phyloP scores from a whole-genome alignment of 2,329 filamentous ascomycete genomes.

The Pseudogymnoascus sp. region DNA sequence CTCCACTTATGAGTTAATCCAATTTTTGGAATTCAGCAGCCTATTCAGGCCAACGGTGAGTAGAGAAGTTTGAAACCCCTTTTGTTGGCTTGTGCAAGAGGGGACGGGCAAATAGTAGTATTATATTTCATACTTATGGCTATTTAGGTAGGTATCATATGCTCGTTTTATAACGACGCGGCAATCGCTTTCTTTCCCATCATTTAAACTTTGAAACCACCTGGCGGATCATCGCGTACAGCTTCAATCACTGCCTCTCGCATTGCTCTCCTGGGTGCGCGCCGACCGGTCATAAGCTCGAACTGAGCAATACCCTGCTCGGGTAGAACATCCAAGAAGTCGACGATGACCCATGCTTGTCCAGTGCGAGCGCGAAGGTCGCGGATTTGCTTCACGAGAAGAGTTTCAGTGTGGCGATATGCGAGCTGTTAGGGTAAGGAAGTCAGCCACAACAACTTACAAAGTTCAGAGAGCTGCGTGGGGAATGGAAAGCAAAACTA shows the following conservation, averaged over 20 bases:
- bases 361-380: conserved; percentile 41
- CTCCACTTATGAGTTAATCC: not conserved
- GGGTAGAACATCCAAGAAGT: conserved; percentile 64
- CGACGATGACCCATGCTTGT: conserved; percentile 58
- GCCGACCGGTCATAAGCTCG: conserved; percentile 65
- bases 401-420: conserved; percentile 64
- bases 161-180: not conserved
- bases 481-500: conserved; percentile 23
- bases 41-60: not conserved
- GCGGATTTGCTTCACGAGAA: conserved; percentile 58
- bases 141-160: not conserved
- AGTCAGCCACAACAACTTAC: not conserved
- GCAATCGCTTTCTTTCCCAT: not conserved
- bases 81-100: not conserved
- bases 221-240: not conserved
- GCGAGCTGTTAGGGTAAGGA: conserved; percentile 30
- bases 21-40: not conserved
- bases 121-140: not conserved
- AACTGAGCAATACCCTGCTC: conserved; percentile 75
- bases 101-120: not conserved
- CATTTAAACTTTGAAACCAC: not conserved
- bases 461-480: not conserved
- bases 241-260: conserved; percentile 47
- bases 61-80: not conserved
- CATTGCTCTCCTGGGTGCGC: conserved; percentile 63